Conservation (phyloP, 768 basidiomycete genomes). For the Daedaleopsis nitida region DNA sequence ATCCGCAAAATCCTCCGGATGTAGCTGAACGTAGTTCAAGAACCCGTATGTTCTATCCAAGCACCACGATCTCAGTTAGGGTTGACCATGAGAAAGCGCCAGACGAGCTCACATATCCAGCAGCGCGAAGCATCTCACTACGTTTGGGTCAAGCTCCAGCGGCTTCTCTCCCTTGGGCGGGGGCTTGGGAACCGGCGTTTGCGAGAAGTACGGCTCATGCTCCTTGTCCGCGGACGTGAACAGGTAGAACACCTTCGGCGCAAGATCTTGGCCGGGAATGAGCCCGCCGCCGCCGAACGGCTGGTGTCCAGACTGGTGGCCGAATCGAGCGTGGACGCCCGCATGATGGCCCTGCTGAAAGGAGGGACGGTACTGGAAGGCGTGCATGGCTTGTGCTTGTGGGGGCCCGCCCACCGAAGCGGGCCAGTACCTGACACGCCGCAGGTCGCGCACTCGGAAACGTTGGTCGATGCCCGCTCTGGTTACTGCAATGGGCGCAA, state of each 20-base stretch:
- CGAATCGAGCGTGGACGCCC: neutral
- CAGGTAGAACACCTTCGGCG: constrained; percentile 45
- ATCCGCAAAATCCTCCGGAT: constrained; percentile 37
- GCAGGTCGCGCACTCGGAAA: constrained; percentile 39
- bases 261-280: constrained; percentile 25
- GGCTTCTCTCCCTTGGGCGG: constrained; percentile 22
- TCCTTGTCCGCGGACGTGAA: constrained; percentile 40
- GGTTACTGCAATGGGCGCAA: constrained; percentile 36
- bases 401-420: neutral
- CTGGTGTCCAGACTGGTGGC: neutral
- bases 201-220: constrained; percentile 42
- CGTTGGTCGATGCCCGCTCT: constrained; percentile 42
- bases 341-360: neutral
- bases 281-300: neutral
- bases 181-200: constrained; percentile 29
- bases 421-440: constrained; percentile 12
- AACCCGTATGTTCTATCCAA: constrained; percentile 37
- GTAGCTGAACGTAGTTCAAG: constrained; percentile 41
- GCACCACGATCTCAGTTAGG: neutral
- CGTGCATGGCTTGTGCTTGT: neutral
- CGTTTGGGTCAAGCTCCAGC: constrained; percentile 11
- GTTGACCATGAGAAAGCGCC: neutral
- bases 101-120: constrained; percentile 32
- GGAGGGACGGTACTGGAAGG: neutral
- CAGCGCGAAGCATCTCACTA: constrained; percentile 30